Base-by-base conservation (phyloP, 352 stramenopile genomes). In the Globisporangium spinosum region DNA sequence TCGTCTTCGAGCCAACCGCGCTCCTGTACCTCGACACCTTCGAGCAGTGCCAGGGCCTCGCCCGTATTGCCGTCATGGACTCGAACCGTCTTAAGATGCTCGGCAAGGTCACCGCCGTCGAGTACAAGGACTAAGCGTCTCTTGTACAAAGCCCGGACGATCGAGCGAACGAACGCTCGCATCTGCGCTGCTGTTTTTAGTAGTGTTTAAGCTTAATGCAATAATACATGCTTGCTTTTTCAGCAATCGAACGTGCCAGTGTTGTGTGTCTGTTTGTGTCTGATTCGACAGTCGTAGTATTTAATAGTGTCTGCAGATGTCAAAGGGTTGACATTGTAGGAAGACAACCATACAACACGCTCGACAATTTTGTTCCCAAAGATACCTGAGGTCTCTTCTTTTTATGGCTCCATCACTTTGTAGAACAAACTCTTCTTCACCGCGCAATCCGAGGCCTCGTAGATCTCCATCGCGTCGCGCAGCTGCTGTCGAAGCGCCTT, bases 71-170 rank as follows among this genome's bases (percentile, higher is more conserved):
- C 59, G 87, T 95, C 45, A 95, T 93, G 87, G 84, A 95, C 72
- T 90, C 81, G 67, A 91, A 94, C 80, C 76, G 81, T 76, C 77
- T 92, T 71, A 91, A 91, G 77, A 92, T 92, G 84, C 73, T 94
- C 72, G 82, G 84, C 77, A 92, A 91, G 82, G 83, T 94, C 66
- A 82, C 51, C 32, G 73, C 40, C 49, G 70, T 77, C 27, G 73
- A 75, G 58, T 79, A 79, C 74, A 79, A 79, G 70, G 70, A 73
- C 56, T 79, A 79, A 79, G 70, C 57, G 45, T 32, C 49, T 57
- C 29, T 32, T 32, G 29, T 32, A 8, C 34, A 13, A 40, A 40
- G 34, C 0, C 10, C 34, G 34, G 34, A 40, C 10, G 34, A 40
- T 40, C 34, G 10, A 32, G 29, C 0, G 29, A 32, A 32, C 29